Evolutionary conservation across 257 asterid genomes (phyloP).

Genomic region (Striga asiatica): DNA sequence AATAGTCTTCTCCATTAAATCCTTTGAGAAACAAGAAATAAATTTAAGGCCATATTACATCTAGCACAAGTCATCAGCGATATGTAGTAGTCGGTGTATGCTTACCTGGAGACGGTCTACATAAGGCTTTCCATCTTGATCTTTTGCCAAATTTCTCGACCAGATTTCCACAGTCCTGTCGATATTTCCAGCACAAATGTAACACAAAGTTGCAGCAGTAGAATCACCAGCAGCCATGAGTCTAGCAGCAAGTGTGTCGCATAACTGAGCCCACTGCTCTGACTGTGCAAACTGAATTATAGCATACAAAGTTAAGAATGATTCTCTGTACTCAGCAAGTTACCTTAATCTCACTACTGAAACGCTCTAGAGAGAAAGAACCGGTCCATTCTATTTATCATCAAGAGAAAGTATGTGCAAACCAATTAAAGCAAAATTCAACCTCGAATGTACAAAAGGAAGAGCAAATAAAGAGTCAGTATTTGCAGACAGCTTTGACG

Average conservation of each 20-base stretch:
- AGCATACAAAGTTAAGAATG: slow-evolving; percentile 17
- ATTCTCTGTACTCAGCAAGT: slow-evolving; percentile 9
- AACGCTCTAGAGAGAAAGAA: not conserved
- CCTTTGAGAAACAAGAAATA: slow-evolving; percentile 33
- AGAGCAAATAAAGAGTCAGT: slow-evolving; percentile 4
- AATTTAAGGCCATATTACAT: slow-evolving; percentile 12
- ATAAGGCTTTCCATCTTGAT: slow-evolving; percentile 70
- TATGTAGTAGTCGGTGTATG: slow-evolving; percentile 11
- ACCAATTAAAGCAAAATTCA: not conserved
- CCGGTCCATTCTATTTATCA: not conserved
- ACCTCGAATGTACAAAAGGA: not conserved
- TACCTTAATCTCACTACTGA: not conserved
- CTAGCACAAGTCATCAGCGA: slow-evolving; percentile 4
- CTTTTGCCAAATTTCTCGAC: slow-evolving; percentile 62
- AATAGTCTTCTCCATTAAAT: slow-evolving; percentile 92
- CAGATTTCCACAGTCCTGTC: slow-evolving; percentile 89
- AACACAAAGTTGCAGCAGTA: slow-evolving; percentile 78
- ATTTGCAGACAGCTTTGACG: slow-evolving; percentile 2
- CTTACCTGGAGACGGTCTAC: slow-evolving; percentile 79
- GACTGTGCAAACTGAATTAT: slow-evolving; percentile 63
- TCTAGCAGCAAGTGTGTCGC: slow-evolving; percentile 82
- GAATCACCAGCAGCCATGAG: slow-evolving; percentile 76
- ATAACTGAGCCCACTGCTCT: slow-evolving; percentile 78
- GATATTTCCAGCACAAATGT: slow-evolving; percentile 91
- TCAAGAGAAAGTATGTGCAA: not conserved